A percentile compares a stretch with the other conserved stretches of the same genome.
These are phyloP conservation scores for Thalassiosira profunda DNA, from an alignment of 108 stramenopile species.

Conservation along the genomic window DNA sequence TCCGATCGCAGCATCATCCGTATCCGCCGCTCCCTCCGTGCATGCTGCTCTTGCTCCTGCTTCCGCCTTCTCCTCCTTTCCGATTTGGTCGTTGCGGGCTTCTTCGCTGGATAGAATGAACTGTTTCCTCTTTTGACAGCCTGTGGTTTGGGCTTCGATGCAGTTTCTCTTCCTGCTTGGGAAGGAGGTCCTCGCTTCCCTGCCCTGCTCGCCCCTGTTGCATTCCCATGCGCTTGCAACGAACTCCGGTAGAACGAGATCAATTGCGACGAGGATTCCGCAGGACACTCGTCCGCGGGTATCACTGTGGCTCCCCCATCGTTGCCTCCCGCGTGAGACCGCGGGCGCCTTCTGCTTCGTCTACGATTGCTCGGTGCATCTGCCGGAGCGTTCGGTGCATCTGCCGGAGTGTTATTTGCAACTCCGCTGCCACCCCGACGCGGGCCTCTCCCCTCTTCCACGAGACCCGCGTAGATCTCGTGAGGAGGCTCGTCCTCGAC, in stretches of 20 bases:
- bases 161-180: too few relatives aligned
- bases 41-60: constrained; percentile 1
- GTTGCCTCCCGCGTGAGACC: too few relatives aligned
- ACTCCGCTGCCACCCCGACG: too few relatives aligned
- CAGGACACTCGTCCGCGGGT: not conserved
- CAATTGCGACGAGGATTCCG: constrained; percentile 4
- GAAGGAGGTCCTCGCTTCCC: too few relatives aligned
- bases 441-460: too few relatives aligned
- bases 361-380: too few relatives aligned
- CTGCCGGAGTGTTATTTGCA: too few relatives aligned
- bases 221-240: not conserved
- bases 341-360: too few relatives aligned
- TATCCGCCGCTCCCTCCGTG: constrained; percentile 6
- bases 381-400: too few relatives aligned
- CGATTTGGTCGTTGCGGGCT: not conserved
- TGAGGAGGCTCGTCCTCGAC: constrained; percentile 14
- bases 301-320: not conserved
- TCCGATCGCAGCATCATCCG: constrained; percentile 9
- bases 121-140: not conserved
- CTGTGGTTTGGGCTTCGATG: not conserved
- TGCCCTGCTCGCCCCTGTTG: too few relatives aligned
- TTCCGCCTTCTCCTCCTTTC: constrained; percentile 6
- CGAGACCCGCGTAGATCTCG: constrained; percentile 8
- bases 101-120: not conserved
- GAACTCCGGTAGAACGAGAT: constrained; percentile 8